Evolutionary conservation across 2,329 filamentous ascomycete species (phyloP), one percentile per base, ranked within the genome.

Genomic region (Fusarium pseudograminearum): DNA sequence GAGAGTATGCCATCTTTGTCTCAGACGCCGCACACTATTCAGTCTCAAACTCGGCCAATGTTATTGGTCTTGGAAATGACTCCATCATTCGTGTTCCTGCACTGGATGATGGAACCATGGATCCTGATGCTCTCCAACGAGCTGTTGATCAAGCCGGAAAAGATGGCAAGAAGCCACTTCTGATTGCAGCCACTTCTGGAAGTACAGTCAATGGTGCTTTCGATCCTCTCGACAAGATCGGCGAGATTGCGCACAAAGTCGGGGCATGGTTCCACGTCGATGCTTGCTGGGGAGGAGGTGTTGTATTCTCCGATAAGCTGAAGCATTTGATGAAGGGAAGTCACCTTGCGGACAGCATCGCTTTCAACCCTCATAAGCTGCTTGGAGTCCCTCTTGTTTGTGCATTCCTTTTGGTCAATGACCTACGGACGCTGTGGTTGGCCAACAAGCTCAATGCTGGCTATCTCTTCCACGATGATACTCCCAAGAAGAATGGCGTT

Each of bases 241-340:
- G 50, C 3, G 28, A 20, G 10, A 42, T 53, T 4, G 38, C 50
- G 2, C 50, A 31, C 15, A 33, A 8, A n/a, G 26, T 28, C 4
- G 24, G 24, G 3, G 38, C 50, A 3, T 53, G 50, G 50, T 53
- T 53, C 3, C 50, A 53, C 15, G 50, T 53, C 4, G 50, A 53
- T 33, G 50, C 50, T 14, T 53, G 50, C 7, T 53, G 50, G 50
- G 50, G 50, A n/a, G 50, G 50, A 31, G 50, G 22, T 6, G 50
- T 53, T 15, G 38, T 28, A 1, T 53, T 53, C n/a, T 53, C 50
- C 9, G 38, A 42, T 1, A 53, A 53, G 5, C 20, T 53, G 22
- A 53, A 42, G 10, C 28, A 53, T 15, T 9, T 53, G 14, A 53
- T 53, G 22, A 33, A 33, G 7, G 50, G 50, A 9, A 42, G 36